Base-by-base conservation (phyloP, 2,329 filamentous ascomycete species). In the Coniochaeta hoffmannii region DNA sequence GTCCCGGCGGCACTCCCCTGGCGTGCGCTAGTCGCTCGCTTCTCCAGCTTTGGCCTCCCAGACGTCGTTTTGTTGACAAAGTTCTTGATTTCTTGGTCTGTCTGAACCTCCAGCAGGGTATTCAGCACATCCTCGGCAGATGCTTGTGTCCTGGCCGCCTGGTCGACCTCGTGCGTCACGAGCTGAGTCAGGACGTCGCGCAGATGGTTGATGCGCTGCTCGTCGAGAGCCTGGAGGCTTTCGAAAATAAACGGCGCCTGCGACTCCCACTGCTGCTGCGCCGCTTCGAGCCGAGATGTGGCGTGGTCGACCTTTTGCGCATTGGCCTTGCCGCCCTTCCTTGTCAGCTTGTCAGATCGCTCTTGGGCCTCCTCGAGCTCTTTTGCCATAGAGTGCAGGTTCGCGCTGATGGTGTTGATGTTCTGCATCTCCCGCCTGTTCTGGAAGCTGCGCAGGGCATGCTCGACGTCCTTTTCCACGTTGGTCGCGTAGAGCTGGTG, bases 231-330 rank as follows among this genome's bases (percentile, higher is more conserved):
- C 69, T 99, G 94, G 26, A 99, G 81, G 58, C 87, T 88, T 72
- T 99, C 94, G 66, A 96, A 97, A 58, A 97, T 88, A 71, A 90
- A 97, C 1, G 94, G 94, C 14, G 94, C 90, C 69, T 96, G 91
- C 1, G 90, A 91, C 55, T 96, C 87, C 94, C 94, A 99, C 68
- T 96, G 88, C 61, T 87, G 81, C 46, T 79, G 83, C n/a, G 90
- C 87, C 58, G 84, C 84, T 60, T 96, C 89, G 44, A 95, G 82
- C 60, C 85, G 86, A 17, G 83, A 76, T 11, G 83, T 79, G 12
- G 90, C 91, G 59, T 80, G 80, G 44, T 91, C 88, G 36, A 94
- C 82, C 70, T 94, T 96, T 57, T 85, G 83, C 2, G 86, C 80
- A 64, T 84, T 91, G 41, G 87, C 84, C 71, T 87, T 90, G 54